phyloP scores from a whole-genome alignment of 306 rosid genomes.

The Begonia fuchsioides region DNA sequence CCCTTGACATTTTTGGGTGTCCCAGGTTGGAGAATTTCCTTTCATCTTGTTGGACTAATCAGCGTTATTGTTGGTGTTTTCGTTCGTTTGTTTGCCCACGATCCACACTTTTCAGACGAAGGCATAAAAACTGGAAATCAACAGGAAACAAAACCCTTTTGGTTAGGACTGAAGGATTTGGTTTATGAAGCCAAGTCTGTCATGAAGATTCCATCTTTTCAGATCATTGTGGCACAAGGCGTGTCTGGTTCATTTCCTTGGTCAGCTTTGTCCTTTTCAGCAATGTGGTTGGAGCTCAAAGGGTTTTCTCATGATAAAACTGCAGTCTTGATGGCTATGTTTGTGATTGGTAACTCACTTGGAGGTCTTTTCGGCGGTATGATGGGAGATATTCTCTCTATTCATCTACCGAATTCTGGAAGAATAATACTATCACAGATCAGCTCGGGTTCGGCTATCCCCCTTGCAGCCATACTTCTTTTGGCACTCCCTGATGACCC shows the following conservation, averaged over 20 bases:
- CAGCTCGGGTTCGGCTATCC: slow-evolving; percentile 80
- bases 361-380: slow-evolving; percentile 90
- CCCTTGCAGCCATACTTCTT: slow-evolving; percentile 68
- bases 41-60: slow-evolving; percentile 68
- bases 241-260: slow-evolving; percentile 90
- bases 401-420: slow-evolving; percentile 59
- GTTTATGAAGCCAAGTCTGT: slow-evolving; percentile 56
- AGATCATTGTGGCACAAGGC: slow-evolving; percentile 87
- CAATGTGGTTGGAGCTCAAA: slow-evolving; percentile 93
- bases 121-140: slow-evolving; percentile 14
- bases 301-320: slow-evolving; percentile 77
- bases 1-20: slow-evolving; percentile 63
- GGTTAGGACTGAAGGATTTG: slow-evolving; percentile 51
- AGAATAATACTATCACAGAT: slow-evolving; percentile 80
- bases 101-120: slow-evolving; percentile 50
- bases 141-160: slow-evolving; percentile 27
- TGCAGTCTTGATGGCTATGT: slow-evolving; percentile 60
- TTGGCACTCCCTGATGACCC: slow-evolving; percentile 51
- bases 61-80: slow-evolving; percentile 59
- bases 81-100: slow-evolving; percentile 54
- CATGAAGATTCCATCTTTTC: slow-evolving; percentile 61
- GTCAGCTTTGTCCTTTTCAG: slow-evolving; percentile 74
- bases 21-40: slow-evolving; percentile 91
- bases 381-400: slow-evolving; percentile 74
- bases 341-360: slow-evolving; percentile 55